Base-by-base conservation (phyloP, 2,329 filamentous ascomycete species). In the Colletotrichum sp. region DNA sequence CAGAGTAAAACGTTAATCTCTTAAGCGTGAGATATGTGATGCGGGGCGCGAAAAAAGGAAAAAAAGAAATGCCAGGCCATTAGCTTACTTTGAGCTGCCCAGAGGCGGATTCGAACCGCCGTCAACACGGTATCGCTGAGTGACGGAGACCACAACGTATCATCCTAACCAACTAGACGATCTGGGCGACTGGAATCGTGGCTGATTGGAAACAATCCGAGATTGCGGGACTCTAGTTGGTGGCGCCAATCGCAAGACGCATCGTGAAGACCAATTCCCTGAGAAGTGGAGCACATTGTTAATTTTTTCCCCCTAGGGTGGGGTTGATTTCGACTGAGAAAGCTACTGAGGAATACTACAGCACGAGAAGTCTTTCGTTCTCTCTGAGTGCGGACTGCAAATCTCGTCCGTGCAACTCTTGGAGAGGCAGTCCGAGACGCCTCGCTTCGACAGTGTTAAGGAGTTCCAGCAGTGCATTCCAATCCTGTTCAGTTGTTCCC, bases 111-210 rank as follows among this genome's bases (percentile, higher is more conserved):
- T 69, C 67, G 67, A 69, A 69, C 67, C 67, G 67, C 67, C 67
- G 67, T 69, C 67, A 69, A 69, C 67, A 69, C 67, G 67, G 67
- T 60, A 28, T 32, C 34, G 67, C 67, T 69, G 67, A 8, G 67
- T 61, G 18, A 69, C 10, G n/a, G 43, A 69, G 67, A 69, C 67
- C 67, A 69, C 67, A 69, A 69, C 67, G 67, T 69, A 69, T 69
- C 67, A 69, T 69, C 67, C 67, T 69, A 69, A 69, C 55, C 67
- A 69, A 69, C 67, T 69, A 69, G 67, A 69, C 67, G 67, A 69
- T 69, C 67, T 69, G 67, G 67, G 67, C 67, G 21, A 69, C 16
- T 30, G 12, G 43, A 32, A 24, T 14, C 14, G 3, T 48, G 55
- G n/a, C n/a, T 14, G n/a, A 6, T 9, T 39, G 52, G 13, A 61